phyloP scores from a whole-genome alignment of 257 asterid genomes.

The Solanum tarapatanum region DNA sequence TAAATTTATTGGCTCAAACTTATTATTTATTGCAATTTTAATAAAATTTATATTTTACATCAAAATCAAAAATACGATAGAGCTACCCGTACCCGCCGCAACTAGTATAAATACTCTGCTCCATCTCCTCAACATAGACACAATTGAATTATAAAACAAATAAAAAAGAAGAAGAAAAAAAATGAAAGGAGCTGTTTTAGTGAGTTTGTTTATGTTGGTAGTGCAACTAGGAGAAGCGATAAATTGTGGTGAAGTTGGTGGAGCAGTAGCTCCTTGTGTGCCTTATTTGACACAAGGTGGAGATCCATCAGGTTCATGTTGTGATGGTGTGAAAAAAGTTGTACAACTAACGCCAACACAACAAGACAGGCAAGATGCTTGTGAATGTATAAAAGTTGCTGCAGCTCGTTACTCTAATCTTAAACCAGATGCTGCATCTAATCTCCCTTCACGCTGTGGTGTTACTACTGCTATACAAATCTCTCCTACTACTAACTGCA shows the following conservation, averaged over 20 bases:
- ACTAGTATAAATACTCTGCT: background rate
- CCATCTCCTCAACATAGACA: background rate
- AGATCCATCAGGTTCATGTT: conserved; percentile 22
- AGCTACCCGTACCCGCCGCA: too few species aligned
- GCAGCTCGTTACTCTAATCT: conserved; percentile 20
- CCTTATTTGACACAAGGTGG: conserved; percentile 31
- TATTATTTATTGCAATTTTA: background rate
- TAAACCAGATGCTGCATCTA: conserved; percentile 27
- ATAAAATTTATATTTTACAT: too few species aligned
- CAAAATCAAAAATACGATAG: too few species aligned
- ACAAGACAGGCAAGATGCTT: conserved; percentile 39
- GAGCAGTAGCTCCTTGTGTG: conserved; percentile 25
- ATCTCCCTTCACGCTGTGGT: conserved; percentile 49
- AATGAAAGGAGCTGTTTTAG: conserved; percentile 27
- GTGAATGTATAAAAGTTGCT: conserved; percentile 43
- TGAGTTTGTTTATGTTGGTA: conserved; percentile 11
- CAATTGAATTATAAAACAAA: background rate
- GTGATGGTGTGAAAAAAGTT: conserved; percentile 27
- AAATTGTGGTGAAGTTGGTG: conserved; percentile 29
- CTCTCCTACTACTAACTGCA: conserved; percentile 32
- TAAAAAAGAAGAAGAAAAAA: background rate
- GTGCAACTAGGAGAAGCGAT: conserved; percentile 15
- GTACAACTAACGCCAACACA: background rate
- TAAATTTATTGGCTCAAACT: background rate
- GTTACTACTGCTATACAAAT: conserved; percentile 19